Conservation (phyloP, 345 rosid species). For the Isatis tinctoria region DNA sequence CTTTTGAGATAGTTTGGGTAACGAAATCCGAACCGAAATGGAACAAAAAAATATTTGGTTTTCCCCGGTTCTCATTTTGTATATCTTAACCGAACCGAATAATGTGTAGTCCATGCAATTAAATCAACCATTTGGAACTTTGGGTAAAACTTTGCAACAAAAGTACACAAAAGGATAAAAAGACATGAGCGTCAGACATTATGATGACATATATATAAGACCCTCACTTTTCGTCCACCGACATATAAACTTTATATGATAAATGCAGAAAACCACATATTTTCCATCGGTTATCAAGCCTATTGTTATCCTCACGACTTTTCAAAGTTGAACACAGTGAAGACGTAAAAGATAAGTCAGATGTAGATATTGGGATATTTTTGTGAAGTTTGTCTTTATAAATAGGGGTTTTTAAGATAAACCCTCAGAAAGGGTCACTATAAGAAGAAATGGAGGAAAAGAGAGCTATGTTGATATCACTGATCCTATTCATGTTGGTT, state of each 20-base stretch:
- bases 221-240: neutral
- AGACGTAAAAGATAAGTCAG: neutral
- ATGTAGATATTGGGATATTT: neutral
- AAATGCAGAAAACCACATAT: neutral
- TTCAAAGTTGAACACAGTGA: neutral
- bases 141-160: neutral
- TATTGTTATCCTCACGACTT: neutral
- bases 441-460: neutral
- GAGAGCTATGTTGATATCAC: neutral
- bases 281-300: neutral
- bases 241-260: neutral
- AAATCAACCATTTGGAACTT: neutral
- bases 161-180: neutral
- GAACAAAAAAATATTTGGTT: too few relatives aligned
- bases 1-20: too few relatives aligned
- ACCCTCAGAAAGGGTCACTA: neutral
- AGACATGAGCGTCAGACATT: neutral
- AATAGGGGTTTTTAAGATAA: neutral
- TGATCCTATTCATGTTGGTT: neutral
- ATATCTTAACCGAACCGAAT: too few relatives aligned
- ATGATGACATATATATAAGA: neutral
- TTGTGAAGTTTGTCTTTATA: neutral
- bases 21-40: too few relatives aligned
- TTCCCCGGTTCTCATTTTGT: too few relatives aligned
- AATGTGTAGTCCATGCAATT: neutral